phyloP scores from a whole-genome alignment of 2,329 filamentous ascomycete species.

The Paraphaeosphaeria minitans region DNA sequence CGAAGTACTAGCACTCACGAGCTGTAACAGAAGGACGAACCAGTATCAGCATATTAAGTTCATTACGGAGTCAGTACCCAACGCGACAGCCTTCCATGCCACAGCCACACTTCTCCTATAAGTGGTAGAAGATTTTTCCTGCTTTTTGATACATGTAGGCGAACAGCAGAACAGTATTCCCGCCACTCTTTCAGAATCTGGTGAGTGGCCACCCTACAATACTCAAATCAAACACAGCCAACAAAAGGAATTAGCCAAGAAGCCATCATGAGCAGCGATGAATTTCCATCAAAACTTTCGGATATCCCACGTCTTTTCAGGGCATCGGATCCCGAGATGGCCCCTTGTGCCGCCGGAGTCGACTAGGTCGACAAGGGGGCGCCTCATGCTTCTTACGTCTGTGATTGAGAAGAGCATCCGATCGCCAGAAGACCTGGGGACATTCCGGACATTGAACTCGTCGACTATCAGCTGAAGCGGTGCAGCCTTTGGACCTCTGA shows the following conservation, averaged over 20 bases:
- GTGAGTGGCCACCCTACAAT: background rate
- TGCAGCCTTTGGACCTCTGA: conserved; percentile 30
- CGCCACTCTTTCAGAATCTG: background rate
- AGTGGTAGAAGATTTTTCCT: background rate
- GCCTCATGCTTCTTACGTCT: conserved; percentile 9
- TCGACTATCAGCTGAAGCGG: conserved; percentile 22
- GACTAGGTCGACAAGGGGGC: background rate
- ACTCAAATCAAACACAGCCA: background rate
- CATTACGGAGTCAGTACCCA: background rate
- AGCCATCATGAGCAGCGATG: background rate
- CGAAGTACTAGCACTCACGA: background rate
- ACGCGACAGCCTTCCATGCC: background rate
- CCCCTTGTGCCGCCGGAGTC: background rate
- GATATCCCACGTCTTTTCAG: background rate
- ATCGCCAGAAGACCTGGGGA: conserved; percentile 29
- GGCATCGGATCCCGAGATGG: background rate
- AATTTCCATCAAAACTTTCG: background rate
- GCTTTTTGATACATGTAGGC: background rate
- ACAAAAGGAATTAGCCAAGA: background rate
- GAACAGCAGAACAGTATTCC: background rate
- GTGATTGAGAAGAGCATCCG: conserved; percentile 27
- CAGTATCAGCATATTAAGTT: background rate
- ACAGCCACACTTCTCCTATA: background rate
- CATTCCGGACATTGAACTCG: conserved; percentile 28
- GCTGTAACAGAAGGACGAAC: background rate